Conservation (phyloP, 2,329 filamentous ascomycete genomes). For the Onygenales sp. region DNA sequence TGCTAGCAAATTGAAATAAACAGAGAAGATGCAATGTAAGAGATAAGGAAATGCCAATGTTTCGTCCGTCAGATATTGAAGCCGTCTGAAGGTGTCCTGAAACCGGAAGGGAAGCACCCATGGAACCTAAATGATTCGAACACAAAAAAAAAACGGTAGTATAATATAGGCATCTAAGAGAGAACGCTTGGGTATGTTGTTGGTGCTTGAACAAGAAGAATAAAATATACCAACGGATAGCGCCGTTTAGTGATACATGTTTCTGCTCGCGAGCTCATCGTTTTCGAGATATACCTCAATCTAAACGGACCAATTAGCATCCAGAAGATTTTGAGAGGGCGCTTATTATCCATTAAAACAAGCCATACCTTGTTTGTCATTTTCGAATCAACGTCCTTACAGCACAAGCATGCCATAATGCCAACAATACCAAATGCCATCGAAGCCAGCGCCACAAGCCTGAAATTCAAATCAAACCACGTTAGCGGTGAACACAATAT, state of each 20-base stretch:
- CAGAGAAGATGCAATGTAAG: too few species aligned
- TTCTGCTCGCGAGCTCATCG: neutral
- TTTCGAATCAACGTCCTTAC: slow-evolving; percentile 23
- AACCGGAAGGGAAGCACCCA: too few species aligned
- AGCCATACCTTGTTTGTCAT: slow-evolving; percentile 25
- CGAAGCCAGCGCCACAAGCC: slow-evolving; percentile 20
- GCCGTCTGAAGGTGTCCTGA: too few species aligned
- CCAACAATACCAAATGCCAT: slow-evolving; percentile 24
- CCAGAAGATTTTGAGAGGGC: neutral
- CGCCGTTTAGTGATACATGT: neutral
- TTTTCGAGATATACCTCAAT: slow-evolving; percentile 4
- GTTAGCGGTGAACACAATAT: neutral
- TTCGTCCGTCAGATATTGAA: too few species aligned
- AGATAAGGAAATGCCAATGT: too few species aligned
- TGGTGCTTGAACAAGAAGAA: too few species aligned
- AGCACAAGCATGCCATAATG: slow-evolving; percentile 20
- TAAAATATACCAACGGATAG: neutral
- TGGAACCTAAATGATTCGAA: too few species aligned
- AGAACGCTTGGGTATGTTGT: too few species aligned
- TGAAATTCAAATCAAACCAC: slow-evolving; percentile 2
- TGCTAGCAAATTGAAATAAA: too few species aligned
- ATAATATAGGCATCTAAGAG: too few species aligned
- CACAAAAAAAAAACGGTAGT: too few species aligned
- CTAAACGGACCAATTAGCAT: neutral
- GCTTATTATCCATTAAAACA: neutral